Conservation (phyloP, 352 stramenopile genomes). For the Phytophthora europaea region DNA sequence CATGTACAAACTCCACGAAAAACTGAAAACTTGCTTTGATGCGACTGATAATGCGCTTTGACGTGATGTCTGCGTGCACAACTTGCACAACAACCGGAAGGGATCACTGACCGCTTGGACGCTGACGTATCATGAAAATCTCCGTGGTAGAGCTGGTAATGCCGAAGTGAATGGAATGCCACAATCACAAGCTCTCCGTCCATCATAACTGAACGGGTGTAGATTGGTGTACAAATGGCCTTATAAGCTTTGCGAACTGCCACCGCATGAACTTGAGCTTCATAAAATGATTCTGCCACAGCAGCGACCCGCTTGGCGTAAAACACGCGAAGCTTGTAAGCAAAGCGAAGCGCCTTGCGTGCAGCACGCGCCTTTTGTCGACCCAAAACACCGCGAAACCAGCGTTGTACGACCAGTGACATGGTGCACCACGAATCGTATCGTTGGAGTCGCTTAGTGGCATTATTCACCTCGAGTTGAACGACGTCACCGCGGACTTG, state of each 20-base stretch:
- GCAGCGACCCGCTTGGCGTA: conserved; percentile 41
- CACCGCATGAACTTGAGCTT: conserved; percentile 25
- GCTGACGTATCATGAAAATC: neutral
- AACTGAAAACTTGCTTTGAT: conserved; percentile 41
- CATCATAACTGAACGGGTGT: conserved; percentile 54
- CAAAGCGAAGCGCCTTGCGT: conserved; percentile 44
- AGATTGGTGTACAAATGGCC: conserved; percentile 51
- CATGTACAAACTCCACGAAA: conserved; percentile 58
- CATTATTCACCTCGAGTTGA: conserved; percentile 72
- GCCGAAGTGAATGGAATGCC: conserved; percentile 58
- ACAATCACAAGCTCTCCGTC: conserved; percentile 70
- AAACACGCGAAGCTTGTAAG: conserved; percentile 35
- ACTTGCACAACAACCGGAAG: conserved; percentile 49
- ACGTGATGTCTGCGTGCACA: conserved; percentile 67
- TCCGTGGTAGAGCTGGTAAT: conserved; percentile 25
- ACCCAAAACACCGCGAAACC: conserved; percentile 63
- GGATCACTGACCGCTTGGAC: conserved; percentile 5
- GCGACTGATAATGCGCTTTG: conserved; percentile 35
- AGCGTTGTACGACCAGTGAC: conserved; percentile 60
- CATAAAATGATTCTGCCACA: conserved; percentile 48
- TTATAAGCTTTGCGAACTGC: conserved; percentile 48
- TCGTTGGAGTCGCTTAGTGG: conserved; percentile 60
- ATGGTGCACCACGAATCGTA: conserved; percentile 76
- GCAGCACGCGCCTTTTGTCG: conserved; percentile 36
- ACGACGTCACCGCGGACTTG: conserved; percentile 77